Evolutionary conservation across 345 rosid genomes (phyloP).

Genomic region (Arabis alpina): DNA sequence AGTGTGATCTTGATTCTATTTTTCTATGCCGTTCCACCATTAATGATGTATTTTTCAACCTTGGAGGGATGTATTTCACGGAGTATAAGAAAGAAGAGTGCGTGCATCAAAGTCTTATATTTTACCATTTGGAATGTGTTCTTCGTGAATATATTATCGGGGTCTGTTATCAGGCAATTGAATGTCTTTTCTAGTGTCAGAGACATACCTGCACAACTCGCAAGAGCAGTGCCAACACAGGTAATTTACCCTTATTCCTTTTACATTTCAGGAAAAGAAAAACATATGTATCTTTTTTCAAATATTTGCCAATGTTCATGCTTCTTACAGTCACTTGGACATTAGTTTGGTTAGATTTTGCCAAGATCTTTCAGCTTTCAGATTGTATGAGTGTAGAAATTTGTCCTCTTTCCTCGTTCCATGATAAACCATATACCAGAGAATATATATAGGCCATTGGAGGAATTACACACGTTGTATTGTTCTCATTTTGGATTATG

Average conservation of each 20-base stretch:
- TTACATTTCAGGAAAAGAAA: neutral
- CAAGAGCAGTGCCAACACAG: slow-evolving; percentile 82
- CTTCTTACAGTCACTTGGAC: too few species aligned
- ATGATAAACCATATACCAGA: neutral
- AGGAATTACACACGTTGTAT: neutral
- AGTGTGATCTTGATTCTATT: slow-evolving; percentile 80
- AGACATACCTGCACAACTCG: slow-evolving; percentile 72
- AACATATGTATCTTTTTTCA: too few species aligned
- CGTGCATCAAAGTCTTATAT: slow-evolving; percentile 77
- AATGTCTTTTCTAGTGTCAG: slow-evolving; percentile 62
- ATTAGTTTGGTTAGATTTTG: neutral
- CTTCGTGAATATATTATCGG: slow-evolving; percentile 85
- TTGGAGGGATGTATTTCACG: slow-evolving; percentile 76
- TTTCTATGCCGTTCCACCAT: slow-evolving; percentile 80
- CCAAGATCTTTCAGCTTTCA: neutral
- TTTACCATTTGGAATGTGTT: slow-evolving; percentile 97
- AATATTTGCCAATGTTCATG: too few species aligned
- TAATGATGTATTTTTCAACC: slow-evolving; percentile 85
- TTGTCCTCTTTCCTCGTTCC: neutral
- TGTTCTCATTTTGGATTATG: neutral
- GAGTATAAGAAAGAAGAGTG: slow-evolving; percentile 82
- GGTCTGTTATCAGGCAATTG: slow-evolving; percentile 68
- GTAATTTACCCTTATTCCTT: slow-evolving; percentile 44
- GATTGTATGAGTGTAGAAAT: neutral
- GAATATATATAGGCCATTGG: neutral